phyloP scores from a whole-genome alignment of 2,329 filamentous ascomycete genomes.

The Ceratocystiopsis brevicomis region DNA sequence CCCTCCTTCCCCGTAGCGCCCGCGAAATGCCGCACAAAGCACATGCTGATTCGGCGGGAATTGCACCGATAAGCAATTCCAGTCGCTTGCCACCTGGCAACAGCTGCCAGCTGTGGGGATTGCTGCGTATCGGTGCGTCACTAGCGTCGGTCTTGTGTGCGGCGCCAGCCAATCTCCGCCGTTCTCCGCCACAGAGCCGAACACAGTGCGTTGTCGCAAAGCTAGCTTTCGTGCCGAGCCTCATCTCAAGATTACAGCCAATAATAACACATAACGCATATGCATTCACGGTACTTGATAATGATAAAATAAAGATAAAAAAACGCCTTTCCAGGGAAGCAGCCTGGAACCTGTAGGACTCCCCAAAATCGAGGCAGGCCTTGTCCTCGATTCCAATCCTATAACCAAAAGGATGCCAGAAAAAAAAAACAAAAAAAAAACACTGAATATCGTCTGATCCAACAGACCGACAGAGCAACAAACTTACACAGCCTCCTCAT shows the following conservation, averaged over 20 bases:
- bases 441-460: neutral
- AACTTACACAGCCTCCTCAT: conserved; percentile 32
- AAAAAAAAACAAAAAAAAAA: neutral
- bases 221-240: no score
- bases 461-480: neutral
- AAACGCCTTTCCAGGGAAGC: no score
- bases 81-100: neutral
- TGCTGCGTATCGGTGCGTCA: neutral
- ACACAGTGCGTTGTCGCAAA: neutral
- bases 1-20: neutral
- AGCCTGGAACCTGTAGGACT: no score
- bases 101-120: neutral
- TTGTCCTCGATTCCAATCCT: no score
- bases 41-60: conserved; percentile 1
- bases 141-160: conserved; percentile 6
- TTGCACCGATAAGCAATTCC: conserved; percentile 2
- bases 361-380: no score
- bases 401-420: no score
- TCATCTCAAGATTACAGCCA: no score
- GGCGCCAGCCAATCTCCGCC: conserved; percentile 9
- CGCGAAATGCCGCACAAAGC: conserved; percentile 4
- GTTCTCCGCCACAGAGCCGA: conserved; percentile 7
- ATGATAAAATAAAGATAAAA: no score
- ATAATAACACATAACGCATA: no score
- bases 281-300: no score